Percentiles rank a stretch among this genome's conserved stretches.
Conservation (phyloP, 2,329 filamentous ascomycete species). For the Fusarium sterilihyphosum region DNA sequence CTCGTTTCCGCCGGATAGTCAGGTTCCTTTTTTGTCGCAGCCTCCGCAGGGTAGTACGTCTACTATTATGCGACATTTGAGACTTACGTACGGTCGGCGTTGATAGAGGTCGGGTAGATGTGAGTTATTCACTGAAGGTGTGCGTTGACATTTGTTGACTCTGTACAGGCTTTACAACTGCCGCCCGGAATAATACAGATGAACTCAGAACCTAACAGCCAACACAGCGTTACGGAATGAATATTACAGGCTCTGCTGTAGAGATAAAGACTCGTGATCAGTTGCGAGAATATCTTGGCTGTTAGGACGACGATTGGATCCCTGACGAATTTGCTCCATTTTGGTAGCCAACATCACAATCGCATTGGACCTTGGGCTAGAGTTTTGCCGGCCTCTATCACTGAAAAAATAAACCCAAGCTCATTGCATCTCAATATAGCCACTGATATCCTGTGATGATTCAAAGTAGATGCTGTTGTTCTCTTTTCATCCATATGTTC, state of each 20-base stretch:
- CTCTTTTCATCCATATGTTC: not conserved
- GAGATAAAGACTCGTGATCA: fast-evolving
- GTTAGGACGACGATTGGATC: no score
- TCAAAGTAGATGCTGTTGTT: not conserved
- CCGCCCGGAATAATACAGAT: not conserved
- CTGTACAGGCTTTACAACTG: fast-evolving
- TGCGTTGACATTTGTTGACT: fast-evolving
- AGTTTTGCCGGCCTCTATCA: not conserved
- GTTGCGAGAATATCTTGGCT: no score
- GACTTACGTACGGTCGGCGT: not conserved
- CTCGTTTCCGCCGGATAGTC: not conserved
- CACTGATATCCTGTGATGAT: fast-evolving
- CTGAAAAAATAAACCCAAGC: not conserved
- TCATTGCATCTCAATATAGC: fast-evolving
- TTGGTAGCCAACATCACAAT: not conserved
- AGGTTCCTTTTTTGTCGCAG: not conserved
- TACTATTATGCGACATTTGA: not conserved
- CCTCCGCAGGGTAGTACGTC: not conserved
- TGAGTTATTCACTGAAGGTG: fast-evolving
- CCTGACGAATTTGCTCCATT: not conserved
- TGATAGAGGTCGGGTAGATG: not conserved
- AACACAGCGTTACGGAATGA: fast-evolving
- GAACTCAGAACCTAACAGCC: fast-evolving
- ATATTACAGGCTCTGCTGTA: fast-evolving
- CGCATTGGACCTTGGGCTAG: not conserved